Evolutionary conservation across 164 flowering plant species (phyloP), one percentile per base, ranked within the genome.

Genomic region (Magnolia kwangsiensis): DNA sequence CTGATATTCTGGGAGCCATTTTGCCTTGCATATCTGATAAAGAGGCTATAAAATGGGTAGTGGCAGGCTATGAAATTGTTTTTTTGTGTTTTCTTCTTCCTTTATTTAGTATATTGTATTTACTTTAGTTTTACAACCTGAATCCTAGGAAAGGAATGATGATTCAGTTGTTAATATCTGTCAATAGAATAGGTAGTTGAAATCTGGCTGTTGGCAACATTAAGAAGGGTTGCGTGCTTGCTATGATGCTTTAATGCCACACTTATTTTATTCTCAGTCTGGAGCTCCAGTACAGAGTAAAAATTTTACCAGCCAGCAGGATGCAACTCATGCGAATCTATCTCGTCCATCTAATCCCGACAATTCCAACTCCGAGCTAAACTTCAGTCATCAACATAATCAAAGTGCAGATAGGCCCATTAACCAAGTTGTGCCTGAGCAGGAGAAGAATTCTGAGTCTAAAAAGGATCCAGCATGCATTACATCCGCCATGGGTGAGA

Each of bases 1-100:
- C 94, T 82, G 94, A 90, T 80, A 96, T 96, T 77, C 71, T 96
- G 74, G 98, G 99, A 65, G 98, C 98, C 64, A 88, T 96, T 78
- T 82, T 96, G 82, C 99, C 99, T 51, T 91, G 97, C 84, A 91
- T 96, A 80, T 89, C 99, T 75, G 99, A 96, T 79, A 89, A 92
- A 82, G 99, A 94, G 86, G 98, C 94, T 83, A 94, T 90, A 80
- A 96, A 92, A 71, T 86, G 94, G 89, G 93, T 24, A 24, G 27
- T 24, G 27, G 27, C 27, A 24, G 87, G 81, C 98, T 96, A 87
- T 83, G 84, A 77, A 61, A 50, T 55, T 68, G 13, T 69, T 66
- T 63, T 24, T 24, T 24, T 24, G 27, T 24, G 27, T 24, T 24
- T 24, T 24, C 27, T 24, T 24, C 27, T 24, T 24, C 27, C 27